These are phyloP conservation scores for Mycena floridula DNA, from an alignment of 768 basidiomycete species.

Conservation along the genomic window DNA sequence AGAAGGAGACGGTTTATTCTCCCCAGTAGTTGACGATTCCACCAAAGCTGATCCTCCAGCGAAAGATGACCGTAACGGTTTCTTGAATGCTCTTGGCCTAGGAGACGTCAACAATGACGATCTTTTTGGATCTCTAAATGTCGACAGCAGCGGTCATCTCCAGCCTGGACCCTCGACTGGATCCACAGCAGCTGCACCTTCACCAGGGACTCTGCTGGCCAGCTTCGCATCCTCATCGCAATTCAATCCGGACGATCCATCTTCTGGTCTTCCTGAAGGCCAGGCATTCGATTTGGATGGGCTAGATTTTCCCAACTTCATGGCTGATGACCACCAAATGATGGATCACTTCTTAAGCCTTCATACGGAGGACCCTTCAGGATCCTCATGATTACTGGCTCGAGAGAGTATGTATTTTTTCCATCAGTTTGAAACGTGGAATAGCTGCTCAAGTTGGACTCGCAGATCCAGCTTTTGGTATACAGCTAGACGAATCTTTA, in stretches of 20 bases:
- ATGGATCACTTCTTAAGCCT: no score
- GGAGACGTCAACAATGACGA: conserved; percentile 17
- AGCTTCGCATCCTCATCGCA: conserved; percentile 36
- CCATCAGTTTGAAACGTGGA: no score
- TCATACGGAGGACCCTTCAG: no score
- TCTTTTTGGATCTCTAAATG: conserved; percentile 28
- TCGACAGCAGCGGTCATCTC: conserved; percentile 10
- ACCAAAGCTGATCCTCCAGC: conserved; percentile 10
- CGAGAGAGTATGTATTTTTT: no score
- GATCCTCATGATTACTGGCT: no score
- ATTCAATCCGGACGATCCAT: no score
- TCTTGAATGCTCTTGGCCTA: conserved; percentile 25
- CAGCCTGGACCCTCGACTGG: no score
- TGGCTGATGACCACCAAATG: conserved; percentile 10
- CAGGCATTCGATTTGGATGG: not conserved
- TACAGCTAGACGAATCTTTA: no score
- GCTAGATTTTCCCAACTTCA: not conserved
- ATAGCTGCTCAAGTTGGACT: no score
- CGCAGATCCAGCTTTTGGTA: no score
- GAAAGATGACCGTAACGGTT: conserved; percentile 26
- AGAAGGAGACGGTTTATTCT: conserved; percentile 45
- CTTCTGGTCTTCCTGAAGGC: conserved; percentile 16
- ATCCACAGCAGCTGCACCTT: conserved; percentile 23
- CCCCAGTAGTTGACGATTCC: conserved; percentile 30
- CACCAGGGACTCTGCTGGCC: conserved; percentile 35